A percentile compares a stretch with the other conserved stretches of the same genome.
Conservation (phyloP, 1,284 basidiomycete genomes). For the Tylopilus sp. region DNA sequence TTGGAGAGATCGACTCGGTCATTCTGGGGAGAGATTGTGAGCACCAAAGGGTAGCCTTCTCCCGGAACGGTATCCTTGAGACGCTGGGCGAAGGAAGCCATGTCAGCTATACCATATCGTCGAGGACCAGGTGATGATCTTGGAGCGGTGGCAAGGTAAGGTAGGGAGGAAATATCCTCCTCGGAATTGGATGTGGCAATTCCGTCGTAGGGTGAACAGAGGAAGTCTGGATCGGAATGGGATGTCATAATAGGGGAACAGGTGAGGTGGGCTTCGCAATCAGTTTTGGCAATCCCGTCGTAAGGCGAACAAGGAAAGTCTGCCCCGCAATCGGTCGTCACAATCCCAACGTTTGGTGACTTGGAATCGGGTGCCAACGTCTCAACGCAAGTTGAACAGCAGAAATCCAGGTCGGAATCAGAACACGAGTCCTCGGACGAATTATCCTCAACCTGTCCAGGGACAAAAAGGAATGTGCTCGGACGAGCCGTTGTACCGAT, state of each 20-base stretch:
- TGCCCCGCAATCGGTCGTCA: not conserved
- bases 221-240: not conserved
- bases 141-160: not conserved
- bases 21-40: not conserved
- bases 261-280: not conserved
- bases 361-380: not conserved
- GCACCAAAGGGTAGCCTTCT: not conserved
- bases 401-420: not conserved
- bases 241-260: not conserved
- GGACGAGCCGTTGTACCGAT: constrained; percentile 18
- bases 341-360: not conserved
- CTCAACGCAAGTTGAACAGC: not conserved
- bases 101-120: constrained; percentile 15
- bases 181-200: not conserved
- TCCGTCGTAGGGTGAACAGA: constrained; percentile 1
- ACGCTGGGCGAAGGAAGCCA: constrained; percentile 6
- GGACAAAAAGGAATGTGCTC: constrained; percentile 13
- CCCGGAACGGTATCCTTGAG: constrained; percentile 1
- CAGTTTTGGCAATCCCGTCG: not conserved
- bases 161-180: not conserved
- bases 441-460: not conserved
- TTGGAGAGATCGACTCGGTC: constrained; percentile 1
- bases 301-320: not conserved
- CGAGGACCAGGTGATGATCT: not conserved
- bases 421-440: not conserved